Base-by-base conservation (phyloP, 225 moss, liverwort and hornwort species). In the Antitrichia curtipendula region DNA sequence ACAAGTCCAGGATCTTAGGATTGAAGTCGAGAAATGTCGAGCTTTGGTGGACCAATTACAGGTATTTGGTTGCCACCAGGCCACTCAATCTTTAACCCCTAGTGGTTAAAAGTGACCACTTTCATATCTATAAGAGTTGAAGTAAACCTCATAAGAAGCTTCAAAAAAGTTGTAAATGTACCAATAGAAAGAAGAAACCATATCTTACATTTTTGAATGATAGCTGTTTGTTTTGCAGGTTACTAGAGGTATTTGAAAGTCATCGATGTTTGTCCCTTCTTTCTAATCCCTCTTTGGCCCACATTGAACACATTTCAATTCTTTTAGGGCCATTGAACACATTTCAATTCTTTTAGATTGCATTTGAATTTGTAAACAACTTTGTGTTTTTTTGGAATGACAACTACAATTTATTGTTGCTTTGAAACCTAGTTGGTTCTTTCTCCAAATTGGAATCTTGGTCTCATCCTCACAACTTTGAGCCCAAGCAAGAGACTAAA, bases 11-110 rank as follows among this genome's bases (percentile, higher is more conserved):
- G 84, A 92, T 86, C 86, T 91, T 38, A 96, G 89, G 85, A 93
- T 70, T 81, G 98, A 98, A 80, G 90, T 91, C 81, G 96, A 98
- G 64, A 94, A 93, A 70, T 92, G 95, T 84, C 91, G 89, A 58
- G 85, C 65, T 24, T 81, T 92, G 71, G 92, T 88, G 78, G 95
- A 98, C 32, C 94, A 98, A 81, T 86, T 97, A 88, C 96, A 97
- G 96, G 98, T 98, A 81, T 63, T 38, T 82, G 80, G 40, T 80
- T 88, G 60, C 45, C 82, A 66, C 40, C n/a, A 78, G 47, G 36
- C 36, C 79, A 68, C 56, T 19, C 40, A 62, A 40, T 52, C 34
- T 72, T 56, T 38, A 56, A 38, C 24, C 24, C 16, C 2, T 56
- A 25, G 17, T 56, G 16, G 7, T 54, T 56, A 56, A 77, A 27